Evolutionary conservation across 768 basidiomycete genomes (phyloP).

Genomic region (Heimioporus sp.): DNA sequence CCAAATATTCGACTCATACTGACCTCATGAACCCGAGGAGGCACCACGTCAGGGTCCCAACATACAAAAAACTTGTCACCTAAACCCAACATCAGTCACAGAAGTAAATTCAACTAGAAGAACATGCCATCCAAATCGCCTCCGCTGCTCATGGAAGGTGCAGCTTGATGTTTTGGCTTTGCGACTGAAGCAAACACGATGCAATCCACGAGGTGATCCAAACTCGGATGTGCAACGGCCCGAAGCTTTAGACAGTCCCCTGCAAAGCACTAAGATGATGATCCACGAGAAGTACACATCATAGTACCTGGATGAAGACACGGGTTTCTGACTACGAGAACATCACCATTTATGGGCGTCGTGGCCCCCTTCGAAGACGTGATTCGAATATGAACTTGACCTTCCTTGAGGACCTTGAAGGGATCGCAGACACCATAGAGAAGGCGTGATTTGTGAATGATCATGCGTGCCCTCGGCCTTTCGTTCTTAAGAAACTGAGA

Average conservation of each 20-base stretch:
- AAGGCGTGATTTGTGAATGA: conserved; percentile 59
- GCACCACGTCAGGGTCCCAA: conserved; percentile 66
- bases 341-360: conserved; percentile 58
- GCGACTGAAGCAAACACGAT: conserved; percentile 64
- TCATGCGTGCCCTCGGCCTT: conserved; percentile 54
- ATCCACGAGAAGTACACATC: background rate
- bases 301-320: conserved; percentile 62
- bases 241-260: conserved; percentile 66
- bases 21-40: conserved; percentile 53
- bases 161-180: conserved; percentile 54
- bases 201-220: conserved; percentile 63
- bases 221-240: conserved; percentile 48
- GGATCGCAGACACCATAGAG: conserved; percentile 71
- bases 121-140: conserved; percentile 57
- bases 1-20: background rate
- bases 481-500: conserved; percentile 51
- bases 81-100: conserved; percentile 12
- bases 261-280: conserved; percentile 13
- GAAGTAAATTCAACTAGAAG: background rate
- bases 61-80: conserved; percentile 70
- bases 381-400: conserved; percentile 62
- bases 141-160: conserved; percentile 70
- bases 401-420: conserved; percentile 57
- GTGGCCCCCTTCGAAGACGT: conserved; percentile 49
- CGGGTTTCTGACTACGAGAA: conserved; percentile 65